Base-by-base conservation (phyloP, 169 alveolate genomes). In the Plasmodium blacklocki region DNA sequence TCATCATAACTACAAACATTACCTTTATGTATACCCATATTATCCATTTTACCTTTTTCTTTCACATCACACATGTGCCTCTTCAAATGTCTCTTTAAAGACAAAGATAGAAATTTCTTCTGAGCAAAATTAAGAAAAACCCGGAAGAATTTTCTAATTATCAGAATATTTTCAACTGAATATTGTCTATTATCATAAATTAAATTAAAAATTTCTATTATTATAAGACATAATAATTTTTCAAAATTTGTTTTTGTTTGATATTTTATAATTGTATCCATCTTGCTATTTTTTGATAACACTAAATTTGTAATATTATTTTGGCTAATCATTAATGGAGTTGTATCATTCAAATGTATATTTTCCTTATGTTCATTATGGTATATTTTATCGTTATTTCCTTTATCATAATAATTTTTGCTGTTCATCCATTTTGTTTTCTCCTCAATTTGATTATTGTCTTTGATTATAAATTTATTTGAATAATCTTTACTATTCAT, bases 161-260 rank as follows among this genome's bases (percentile, higher is more conserved):
- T 86, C 18, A 86, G 49, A 18, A 86, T 52, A 12, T 73, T 86
- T 63, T 86, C 73, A 49, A 86, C 58, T 12, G 92, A 58, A 64
- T 47, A 59, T 14, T 86, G 71, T 47, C 92, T 50, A 86, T 26
- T 71, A 14, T 63, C 92, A 72, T 62, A 86, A 5, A 67, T 64
- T 64, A 86, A 62, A 21, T 86, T 86, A 49, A 86, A 86, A 9
- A 86, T 86, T 71, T 86, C 92, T 15, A 86, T 71, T 12, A 86
- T 73, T 39, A 86, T 72, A 9, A 71, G 58, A 19, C 74, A 86
- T 11, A 86, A 21, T 56, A 86, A 60, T 72, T 86, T 86, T 19
- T 86, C 87, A 47, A 86, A 86, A 39, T 58, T 45, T 1, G 70
- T 86, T 52, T 74, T 72, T 18, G 86, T 86, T 14, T 86, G 92